These are phyloP conservation scores for Macrotyloma uniflorum DNA, from an alignment of 306 rosid species.

Conservation along the genomic window DNA sequence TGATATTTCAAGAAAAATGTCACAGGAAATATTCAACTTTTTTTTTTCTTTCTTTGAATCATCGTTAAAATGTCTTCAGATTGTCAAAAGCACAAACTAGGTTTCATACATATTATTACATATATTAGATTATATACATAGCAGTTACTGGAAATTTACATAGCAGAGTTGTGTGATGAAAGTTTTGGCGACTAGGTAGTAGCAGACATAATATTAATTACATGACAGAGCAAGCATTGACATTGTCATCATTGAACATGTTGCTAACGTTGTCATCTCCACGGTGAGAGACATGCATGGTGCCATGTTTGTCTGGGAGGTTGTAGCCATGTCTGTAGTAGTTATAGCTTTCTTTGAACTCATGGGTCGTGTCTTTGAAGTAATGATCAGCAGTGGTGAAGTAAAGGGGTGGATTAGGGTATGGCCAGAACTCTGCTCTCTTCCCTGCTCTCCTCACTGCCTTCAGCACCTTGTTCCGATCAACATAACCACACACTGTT, in stretches of 20 bases:
- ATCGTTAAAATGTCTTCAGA: not conserved
- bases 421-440: conserved; percentile 91
- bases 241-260: conserved; percentile 96
- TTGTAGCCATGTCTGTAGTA: conserved; percentile 93
- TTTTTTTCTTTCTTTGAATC: not conserved
- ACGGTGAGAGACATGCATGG: conserved; percentile 63
- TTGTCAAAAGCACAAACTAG: not conserved
- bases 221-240: conserved; percentile 84
- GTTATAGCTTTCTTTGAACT: conserved; percentile 85
- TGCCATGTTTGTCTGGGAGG: conserved; percentile 75
- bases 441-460: conserved; percentile 88
- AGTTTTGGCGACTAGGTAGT: not conserved
- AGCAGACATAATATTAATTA: conserved; percentile 35
- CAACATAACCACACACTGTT: conserved; percentile 75
- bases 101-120: not conserved
- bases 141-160: conserved; percentile 19
- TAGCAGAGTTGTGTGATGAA: not conserved
- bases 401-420: conserved; percentile 78
- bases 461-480: conserved; percentile 81
- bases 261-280: conserved; percentile 94
- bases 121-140: not conserved
- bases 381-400: conserved; percentile 73
- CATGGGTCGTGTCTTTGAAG: conserved; percentile 71
- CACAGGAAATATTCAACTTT: no score
- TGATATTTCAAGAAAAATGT: no score